These are phyloP conservation scores for Phellopilus nigrolimitatus DNA, from an alignment of 1,284 basidiomycete genomes.

Conservation along the genomic window DNA sequence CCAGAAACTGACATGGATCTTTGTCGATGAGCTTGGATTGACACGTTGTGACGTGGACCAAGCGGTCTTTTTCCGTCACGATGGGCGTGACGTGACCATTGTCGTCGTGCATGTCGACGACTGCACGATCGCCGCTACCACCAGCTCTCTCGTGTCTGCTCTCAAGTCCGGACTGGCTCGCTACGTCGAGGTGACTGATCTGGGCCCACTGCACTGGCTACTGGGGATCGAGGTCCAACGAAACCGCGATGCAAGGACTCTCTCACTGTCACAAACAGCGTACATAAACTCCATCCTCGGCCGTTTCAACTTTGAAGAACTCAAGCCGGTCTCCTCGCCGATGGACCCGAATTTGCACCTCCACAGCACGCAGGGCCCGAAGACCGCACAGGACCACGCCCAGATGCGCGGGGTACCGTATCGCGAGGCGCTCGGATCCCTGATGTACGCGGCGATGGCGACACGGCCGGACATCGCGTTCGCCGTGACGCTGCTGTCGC, in stretches of 20 bases:
- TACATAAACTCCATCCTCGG: constrained; percentile 30
- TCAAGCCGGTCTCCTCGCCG: constrained; percentile 24
- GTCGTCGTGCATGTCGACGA: no score
- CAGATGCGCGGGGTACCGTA: constrained; percentile 30
- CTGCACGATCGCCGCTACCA: no score
- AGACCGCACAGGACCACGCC: constrained; percentile 23
- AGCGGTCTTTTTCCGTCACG: no score
- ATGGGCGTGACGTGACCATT: no score
- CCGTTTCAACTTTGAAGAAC: constrained; percentile 24
- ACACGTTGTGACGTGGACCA: no score
- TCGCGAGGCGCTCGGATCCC: constrained; percentile 27
- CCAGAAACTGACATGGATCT: no score
- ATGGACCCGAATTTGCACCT: constrained; percentile 21
- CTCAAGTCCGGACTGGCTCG: no score
- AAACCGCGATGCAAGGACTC: constrained; percentile 24
- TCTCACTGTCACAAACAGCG: constrained; percentile 28
- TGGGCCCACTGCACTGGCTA: constrained; percentile 23
- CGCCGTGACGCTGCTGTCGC: constrained; percentile 13
- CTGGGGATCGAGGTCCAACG: constrained; percentile 27
- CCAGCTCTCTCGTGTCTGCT: no score
- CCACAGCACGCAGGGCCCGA: constrained; percentile 22
- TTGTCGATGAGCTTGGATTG: no score
- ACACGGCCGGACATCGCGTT: constrained; percentile 25
- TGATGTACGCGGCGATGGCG: constrained; percentile 31
- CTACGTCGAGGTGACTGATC: constrained; percentile 26